phyloP scores from a whole-genome alignment of 164 flowering plant genomes.

The Magnolia officinalis region DNA sequence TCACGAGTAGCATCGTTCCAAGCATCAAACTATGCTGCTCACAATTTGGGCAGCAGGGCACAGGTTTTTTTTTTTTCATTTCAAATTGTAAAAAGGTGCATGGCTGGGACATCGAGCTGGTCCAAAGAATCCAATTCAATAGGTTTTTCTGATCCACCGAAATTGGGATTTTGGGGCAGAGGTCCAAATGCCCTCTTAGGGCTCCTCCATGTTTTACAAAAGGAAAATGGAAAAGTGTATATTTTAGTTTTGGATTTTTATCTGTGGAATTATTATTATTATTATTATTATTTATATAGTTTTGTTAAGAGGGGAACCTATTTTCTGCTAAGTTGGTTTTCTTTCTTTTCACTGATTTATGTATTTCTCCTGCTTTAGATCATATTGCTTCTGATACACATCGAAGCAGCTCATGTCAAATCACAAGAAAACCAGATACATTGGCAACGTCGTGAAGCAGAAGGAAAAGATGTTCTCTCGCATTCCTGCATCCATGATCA shows the following conservation, averaged over 20 bases:
- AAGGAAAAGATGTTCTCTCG: slow-evolving; percentile 39
- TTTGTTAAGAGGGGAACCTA: not conserved
- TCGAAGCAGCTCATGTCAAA: slow-evolving; percentile 35
- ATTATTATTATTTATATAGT: not conserved
- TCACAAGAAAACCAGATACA: slow-evolving; percentile 25
- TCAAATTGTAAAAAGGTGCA: too few relatives aligned
- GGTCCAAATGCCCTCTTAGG: too few relatives aligned
- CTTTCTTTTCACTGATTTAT: not conserved
- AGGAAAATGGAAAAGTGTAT: too few relatives aligned
- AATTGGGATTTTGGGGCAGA: too few relatives aligned
- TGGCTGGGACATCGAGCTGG: too few relatives aligned
- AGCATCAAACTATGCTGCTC: too few relatives aligned
- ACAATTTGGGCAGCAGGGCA: not conserved
- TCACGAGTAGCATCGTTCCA: too few relatives aligned
- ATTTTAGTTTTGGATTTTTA: too few relatives aligned
- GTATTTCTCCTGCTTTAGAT: slow-evolving; percentile 36
- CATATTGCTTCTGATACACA: slow-evolving; percentile 38
- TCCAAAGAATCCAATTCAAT: too few relatives aligned
- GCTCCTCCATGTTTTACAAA: too few relatives aligned
- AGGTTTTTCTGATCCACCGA: too few relatives aligned
- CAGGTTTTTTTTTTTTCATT: not conserved
- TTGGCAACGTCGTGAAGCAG: slow-evolving; percentile 22
- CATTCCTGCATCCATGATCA: slow-evolving; percentile 99
- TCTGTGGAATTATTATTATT: not conserved
- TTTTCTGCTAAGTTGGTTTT: not conserved